Base-by-base conservation (phyloP, 2,329 filamentous ascomycete species). In the Ophiostoma ulmi region DNA sequence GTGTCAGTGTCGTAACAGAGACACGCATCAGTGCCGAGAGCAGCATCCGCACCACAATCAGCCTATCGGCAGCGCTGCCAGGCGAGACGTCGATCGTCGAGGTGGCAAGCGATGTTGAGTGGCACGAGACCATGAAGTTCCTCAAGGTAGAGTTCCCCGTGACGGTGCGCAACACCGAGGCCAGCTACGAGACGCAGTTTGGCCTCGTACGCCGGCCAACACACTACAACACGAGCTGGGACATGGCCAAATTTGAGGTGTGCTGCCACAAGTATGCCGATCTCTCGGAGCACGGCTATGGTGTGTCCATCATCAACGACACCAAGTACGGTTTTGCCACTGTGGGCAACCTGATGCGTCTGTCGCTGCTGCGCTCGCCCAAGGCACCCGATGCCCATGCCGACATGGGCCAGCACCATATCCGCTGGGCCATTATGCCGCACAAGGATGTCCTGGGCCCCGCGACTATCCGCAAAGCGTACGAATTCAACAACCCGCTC, bases 61-160 rank as follows among this genome's bases (percentile, higher is more conserved):
- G 88, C 71, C 85, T 99, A 26, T 85, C 88, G 2, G 91, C 92
- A 1, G 86, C 88, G 17, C 80, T 91, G 26, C 83, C 88, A 68
- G 87, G 87, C 55, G 82, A 88, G 44, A 86, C 87, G 41, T 90
- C 90, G 0, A 89, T 88, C 74, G 86, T 98, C 20, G 91, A 96
- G 74, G 89, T 94, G 73, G 86, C 88, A 58, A 91, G 90, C 68
- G 92, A 96, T 75, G 92, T 98, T n/a, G 92, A 97, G 78, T 99
- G 95, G 95, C 91, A 90, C 75, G 95, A 99, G 80, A 93, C 88
- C 14, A 97, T 95, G 90, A 97, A 95, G 78, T 98, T 98, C 84
- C 86, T 99, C 77, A 99, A 99, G 84, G 94, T 98, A 68, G 95
- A 99, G 79, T 99, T 99, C 81, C 94, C 95, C 0, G 94, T 97